Percentiles rank a stretch among this genome's conserved stretches.
These are phyloP conservation scores for Medicago lupulina DNA, from an alignment of 306 rosid species.

Conservation along the genomic window DNA sequence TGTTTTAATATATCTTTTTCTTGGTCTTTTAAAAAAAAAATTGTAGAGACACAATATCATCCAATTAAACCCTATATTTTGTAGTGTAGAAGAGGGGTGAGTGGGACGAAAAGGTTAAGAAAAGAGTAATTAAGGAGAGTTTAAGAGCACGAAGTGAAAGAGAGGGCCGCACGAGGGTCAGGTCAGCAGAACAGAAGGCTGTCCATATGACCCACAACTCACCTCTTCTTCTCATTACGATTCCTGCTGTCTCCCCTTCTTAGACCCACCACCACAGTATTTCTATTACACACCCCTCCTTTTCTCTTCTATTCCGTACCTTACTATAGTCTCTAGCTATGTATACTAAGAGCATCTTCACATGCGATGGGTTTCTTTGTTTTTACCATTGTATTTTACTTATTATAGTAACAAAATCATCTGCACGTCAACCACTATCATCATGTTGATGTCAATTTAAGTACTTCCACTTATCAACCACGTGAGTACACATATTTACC, in stretches of 20 bases:
- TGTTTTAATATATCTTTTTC: too few species aligned
- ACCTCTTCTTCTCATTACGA: conserved; percentile 48
- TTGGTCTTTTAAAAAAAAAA: too few species aligned
- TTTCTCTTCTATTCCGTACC: too few species aligned
- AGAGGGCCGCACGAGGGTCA: neutral
- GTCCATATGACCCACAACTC: conserved; percentile 31
- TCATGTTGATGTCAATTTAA: neutral
- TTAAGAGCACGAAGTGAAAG: neutral
- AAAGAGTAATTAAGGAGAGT: neutral
- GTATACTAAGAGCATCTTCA: neutral
- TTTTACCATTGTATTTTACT: neutral
- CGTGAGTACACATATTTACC: neutral
- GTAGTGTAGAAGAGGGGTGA: neutral
- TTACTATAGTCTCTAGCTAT: too few species aligned
- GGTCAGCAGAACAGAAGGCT: neutral
- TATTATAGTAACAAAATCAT: neutral
- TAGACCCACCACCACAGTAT: conserved; percentile 16
- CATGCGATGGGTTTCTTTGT: neutral
- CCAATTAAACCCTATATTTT: neutral
- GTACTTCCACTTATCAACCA: neutral
- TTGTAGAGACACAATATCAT: too few species aligned
- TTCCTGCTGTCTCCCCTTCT: conserved; percentile 59
- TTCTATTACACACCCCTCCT: too few species aligned
- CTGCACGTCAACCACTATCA: conserved; percentile 9
- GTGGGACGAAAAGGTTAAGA: conserved; percentile 4